Evolutionary conservation across 805 yeast genomes (phyloP), one percentile per base, ranked within the genome.

Genomic region (Barnettozyma californica): DNA sequence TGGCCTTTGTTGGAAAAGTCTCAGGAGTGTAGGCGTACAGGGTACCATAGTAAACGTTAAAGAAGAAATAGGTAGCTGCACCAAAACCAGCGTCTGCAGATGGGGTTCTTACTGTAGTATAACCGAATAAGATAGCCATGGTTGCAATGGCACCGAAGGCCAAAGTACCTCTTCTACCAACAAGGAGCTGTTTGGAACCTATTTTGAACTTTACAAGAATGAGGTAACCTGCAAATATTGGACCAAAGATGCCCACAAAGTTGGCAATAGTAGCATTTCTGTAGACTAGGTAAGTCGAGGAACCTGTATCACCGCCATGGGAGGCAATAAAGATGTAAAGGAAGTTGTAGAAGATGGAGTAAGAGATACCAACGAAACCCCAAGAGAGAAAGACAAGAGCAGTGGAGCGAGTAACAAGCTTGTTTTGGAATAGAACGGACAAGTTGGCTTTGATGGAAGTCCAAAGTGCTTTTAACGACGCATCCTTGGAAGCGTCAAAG

Each of bases 21-120:
- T 82, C 85, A 0, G 87, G 87, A 3, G 86, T 80, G 58, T 79
- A 81, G 5, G 86, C 87, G 57, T 80, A 82, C 19, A 82, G 64
- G 20, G 77, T 75, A 5, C 81, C 84, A 59, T 78, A 81, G 58
- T 77, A 77, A 48, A 79, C 68, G 61, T 73, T 69, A 49, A 73
- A 57, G 48, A 69, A 68, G 59, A 74, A 63, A 51, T 76, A 78
- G 18, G 83, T 77, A 33, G 75, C 74, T 11, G 76, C 63, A 33
- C 71, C 67, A 44, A 74, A 68, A 6, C 73, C 76, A 43, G 83
- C 80, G 59, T 78, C 80, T 62, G 72, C 76, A 13, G 34, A 66
- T 41, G 77, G 68, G 0, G 81, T 73, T 60, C 75, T 73, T 11
- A 81, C 82, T 3, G 83, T 77, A 13, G 87, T 82, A 53, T 83